Percentiles rank a stretch among this genome's conserved stretches.
phyloP scores from a whole-genome alignment of 2,329 filamentous ascomycete species.

The Fusarium falciforme region DNA sequence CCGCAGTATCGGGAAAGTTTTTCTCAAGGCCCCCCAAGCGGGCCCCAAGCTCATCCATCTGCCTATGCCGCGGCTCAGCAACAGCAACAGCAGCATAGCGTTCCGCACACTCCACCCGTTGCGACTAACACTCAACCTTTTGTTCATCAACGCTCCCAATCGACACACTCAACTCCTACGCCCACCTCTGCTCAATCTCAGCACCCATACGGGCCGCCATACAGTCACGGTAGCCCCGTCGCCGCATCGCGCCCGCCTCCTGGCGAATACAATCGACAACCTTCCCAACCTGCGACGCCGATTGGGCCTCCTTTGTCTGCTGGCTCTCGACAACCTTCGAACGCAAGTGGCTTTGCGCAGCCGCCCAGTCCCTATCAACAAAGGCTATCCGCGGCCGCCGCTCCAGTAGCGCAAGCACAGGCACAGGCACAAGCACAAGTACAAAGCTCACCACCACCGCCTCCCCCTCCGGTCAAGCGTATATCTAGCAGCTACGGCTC shows the following conservation, averaged over 20 bases:
- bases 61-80: slow-evolving; percentile 50
- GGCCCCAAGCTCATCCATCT: slow-evolving; percentile 22
- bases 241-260: slow-evolving; percentile 57
- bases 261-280: slow-evolving; percentile 58
- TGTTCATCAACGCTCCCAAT: slow-evolving; percentile 65
- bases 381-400: slow-evolving; percentile 49
- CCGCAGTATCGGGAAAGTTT: slow-evolving; percentile 60
- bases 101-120: slow-evolving; percentile 64
- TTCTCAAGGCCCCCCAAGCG: slow-evolving; percentile 49
- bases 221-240: slow-evolving; percentile 65
- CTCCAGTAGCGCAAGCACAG: slow-evolving; percentile 45
- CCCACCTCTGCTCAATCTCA: slow-evolving; percentile 73
- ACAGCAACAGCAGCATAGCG: slow-evolving; percentile 45
- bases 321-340: slow-evolving; percentile 57
- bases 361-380: slow-evolving; percentile 72
- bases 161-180: slow-evolving; percentile 68
- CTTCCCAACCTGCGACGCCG: slow-evolving; percentile 67
- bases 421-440: slow-evolving; percentile 42
- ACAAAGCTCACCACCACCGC: slow-evolving; percentile 51
- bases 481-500: slow-evolving; percentile 59
- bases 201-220: slow-evolving; percentile 63
- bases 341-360: slow-evolving; percentile 55
- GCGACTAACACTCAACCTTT: slow-evolving; percentile 54
- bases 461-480: slow-evolving; percentile 53
- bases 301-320: slow-evolving; percentile 61